Conservation (phyloP, 371 early-diverging fungal genomes). For the Nematocida major region DNA sequence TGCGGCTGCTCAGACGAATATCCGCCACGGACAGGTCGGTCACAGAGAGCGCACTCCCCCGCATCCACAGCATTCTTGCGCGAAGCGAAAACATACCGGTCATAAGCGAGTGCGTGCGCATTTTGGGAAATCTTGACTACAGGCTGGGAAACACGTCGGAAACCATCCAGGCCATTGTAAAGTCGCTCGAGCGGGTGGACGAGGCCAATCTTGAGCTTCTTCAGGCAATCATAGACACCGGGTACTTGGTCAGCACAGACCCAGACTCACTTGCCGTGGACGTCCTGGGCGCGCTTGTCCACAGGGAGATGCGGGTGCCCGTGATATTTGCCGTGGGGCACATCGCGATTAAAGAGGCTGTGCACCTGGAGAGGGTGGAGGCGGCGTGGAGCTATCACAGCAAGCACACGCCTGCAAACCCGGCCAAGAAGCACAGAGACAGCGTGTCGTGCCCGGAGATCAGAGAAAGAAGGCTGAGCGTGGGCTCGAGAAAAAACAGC, state of each 20-base stretch:
- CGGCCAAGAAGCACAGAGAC: conserved; percentile 3
- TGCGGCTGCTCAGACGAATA: conserved; percentile 27
- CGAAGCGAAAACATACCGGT: neutral
- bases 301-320: neutral
- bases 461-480: conserved; percentile 60
- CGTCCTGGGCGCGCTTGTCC: conserved; percentile 8
- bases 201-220: neutral
- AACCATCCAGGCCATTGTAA: neutral
- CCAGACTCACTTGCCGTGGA: conserved; percentile 36
- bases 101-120: neutral
- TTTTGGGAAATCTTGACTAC: conserved; percentile 47
- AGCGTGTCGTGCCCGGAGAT: conserved; percentile 32
- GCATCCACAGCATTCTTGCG: neutral
- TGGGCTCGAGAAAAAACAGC: conserved; percentile 56
- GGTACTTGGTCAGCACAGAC: conserved; percentile 20
- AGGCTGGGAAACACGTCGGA: conserved; percentile 18
- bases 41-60: conserved; percentile 2
- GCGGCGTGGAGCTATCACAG: conserved; percentile 45
- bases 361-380: conserved; percentile 60
- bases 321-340: conserved; percentile 56
- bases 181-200: neutral
- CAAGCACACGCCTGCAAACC: neutral
- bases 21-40: conserved; percentile 31
- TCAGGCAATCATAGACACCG: conserved; percentile 31
- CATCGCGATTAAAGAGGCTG: conserved; percentile 57